Evolutionary conservation across 768 basidiomycete genomes (phyloP), one percentile per base, ranked within the genome.

Genomic region (Lepiota brunneoincarnata): DNA sequence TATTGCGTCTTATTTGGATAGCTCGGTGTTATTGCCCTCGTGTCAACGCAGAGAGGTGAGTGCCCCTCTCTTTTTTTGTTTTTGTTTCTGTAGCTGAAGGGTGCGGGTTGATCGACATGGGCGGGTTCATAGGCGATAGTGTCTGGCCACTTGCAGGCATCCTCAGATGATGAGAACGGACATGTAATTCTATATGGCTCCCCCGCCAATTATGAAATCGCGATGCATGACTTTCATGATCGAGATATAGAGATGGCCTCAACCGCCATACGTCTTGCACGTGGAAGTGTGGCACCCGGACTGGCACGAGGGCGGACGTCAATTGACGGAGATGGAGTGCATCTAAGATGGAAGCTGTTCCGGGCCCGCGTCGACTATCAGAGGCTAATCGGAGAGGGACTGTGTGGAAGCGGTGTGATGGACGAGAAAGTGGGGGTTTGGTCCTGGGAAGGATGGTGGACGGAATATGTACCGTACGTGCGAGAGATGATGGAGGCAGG

Each of bases 401-500:
- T 47, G 44, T 31, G 45, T 17, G 31, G 34, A n/a, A 47, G 31
- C 18, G 45, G 45, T 35, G 45, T 18, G 17, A n/a, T 47, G 15
- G 26, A 31, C 31, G 31, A 2, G 31, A 10, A 2, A 11, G 38
- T 6, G 17, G 18, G 45, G 39, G 46, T 39, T 17, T 2, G 20
- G 35, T 26, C 17, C 14, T 17, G 36, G 9, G 44, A 24, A 46
- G 37, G 44, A 10, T 9, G 87, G 55, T 77, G 80, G 61, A 65
- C 86, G 63, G 89, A 95, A 44, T 89, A 91, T 68, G 70, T 81
- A 59, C 87, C 92, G 28, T 80, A 77, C 69, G 71, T 92, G 82
- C 89, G 37, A 68, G 54, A 23, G 77, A 70, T 35, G 93, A 96
- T 58, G 91, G 60, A 73, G 61, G 83, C 76, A 56, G 67, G 51